Evolutionary conservation across 495 filamentous ascomycete species (phyloP).

Genomic region (Penicillium paradoxum): DNA sequence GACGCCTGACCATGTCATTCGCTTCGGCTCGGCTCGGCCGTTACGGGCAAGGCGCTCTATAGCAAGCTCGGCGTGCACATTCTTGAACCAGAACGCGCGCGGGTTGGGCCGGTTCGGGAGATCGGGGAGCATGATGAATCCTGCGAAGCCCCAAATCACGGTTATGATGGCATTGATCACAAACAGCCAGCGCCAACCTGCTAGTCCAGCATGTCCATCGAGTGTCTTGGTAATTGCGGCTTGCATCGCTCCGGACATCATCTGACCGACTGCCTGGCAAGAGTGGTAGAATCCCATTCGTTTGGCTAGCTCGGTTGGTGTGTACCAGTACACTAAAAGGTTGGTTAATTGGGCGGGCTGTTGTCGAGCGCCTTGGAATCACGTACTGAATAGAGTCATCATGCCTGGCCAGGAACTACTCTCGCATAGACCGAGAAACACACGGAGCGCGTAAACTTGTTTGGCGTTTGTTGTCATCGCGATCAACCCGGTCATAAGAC

Average conservation of each 20-base stretch:
- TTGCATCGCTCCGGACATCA: conserved; percentile 33
- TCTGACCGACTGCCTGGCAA: conserved; percentile 32
- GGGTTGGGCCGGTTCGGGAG: conserved; percentile 29
- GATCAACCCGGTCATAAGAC: conserved; percentile 27
- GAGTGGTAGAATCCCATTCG: conserved; percentile 41
- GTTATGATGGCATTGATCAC: conserved; percentile 48
- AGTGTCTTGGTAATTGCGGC: conserved; percentile 39
- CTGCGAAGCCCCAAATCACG: conserved; percentile 52
- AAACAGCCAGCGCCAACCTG: conserved; percentile 69
- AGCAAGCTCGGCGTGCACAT: conserved; percentile 23
- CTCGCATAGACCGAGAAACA: conserved; percentile 31
- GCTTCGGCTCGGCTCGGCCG: conserved; percentile 29
- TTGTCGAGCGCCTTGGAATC: too few relatives aligned
- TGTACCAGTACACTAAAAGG: conserved; percentile 30
- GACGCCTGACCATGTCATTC: conserved; percentile 26
- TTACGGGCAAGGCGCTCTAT: conserved; percentile 27
- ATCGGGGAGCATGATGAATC: conserved; percentile 58
- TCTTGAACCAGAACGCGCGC: conserved; percentile 30
- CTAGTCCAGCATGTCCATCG: conserved; percentile 48
- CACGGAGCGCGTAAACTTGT: conserved; percentile 26
- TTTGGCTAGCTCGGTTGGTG: conserved; percentile 42
- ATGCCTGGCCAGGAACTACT: conserved; percentile 32
- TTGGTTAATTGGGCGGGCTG: neutral
- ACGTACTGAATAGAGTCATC: conserved; percentile 31
- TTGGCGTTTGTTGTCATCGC: conserved; percentile 25